A percentile compares a stretch with the other conserved stretches of the same genome.
Evolutionary conservation across 108 stramenopile species (phyloP).

Genomic region (Thalassiosira profunda): DNA sequence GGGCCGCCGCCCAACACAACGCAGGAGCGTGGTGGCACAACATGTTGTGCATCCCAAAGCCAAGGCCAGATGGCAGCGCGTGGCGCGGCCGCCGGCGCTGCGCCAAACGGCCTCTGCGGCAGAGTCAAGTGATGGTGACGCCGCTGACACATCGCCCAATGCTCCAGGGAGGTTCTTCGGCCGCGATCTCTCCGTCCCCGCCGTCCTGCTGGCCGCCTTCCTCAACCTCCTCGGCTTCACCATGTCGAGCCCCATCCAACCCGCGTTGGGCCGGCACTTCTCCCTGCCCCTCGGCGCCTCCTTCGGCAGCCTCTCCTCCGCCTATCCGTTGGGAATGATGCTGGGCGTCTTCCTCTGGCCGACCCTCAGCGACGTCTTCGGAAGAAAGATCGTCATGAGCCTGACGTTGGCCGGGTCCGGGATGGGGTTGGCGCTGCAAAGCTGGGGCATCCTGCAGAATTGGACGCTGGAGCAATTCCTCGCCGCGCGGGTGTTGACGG

Average conservation of each 20-base stretch:
- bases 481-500: slow-evolving; percentile 66
- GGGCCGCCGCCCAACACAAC: too few relatives aligned
- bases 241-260: slow-evolving; percentile 81
- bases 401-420: slow-evolving; percentile 61
- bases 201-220: slow-evolving; percentile 64
- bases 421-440: slow-evolving; percentile 65
- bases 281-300: slow-evolving; percentile 65
- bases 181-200: slow-evolving; percentile 52
- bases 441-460: slow-evolving; percentile 45
- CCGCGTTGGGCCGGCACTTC: slow-evolving; percentile 80
- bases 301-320: slow-evolving; percentile 75
- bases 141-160: too few relatives aligned
- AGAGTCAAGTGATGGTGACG: too few relatives aligned
- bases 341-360: slow-evolving; percentile 81
- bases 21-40: too few relatives aligned
- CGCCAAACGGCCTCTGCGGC: too few relatives aligned
- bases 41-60: too few relatives aligned
- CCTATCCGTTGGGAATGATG: slow-evolving; percentile 85
- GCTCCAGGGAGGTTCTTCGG: too few relatives aligned
- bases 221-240: slow-evolving; percentile 85
- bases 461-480: slow-evolving; percentile 60
- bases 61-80: too few relatives aligned
- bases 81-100: too few relatives aligned
- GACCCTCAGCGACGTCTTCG: slow-evolving; percentile 63
- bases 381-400: slow-evolving; percentile 65